A percentile compares a stretch with the other conserved stretches of the same genome.
Evolutionary conservation across 805 yeast species (phyloP).

Genomic region (Monosporozyma unispora): DNA sequence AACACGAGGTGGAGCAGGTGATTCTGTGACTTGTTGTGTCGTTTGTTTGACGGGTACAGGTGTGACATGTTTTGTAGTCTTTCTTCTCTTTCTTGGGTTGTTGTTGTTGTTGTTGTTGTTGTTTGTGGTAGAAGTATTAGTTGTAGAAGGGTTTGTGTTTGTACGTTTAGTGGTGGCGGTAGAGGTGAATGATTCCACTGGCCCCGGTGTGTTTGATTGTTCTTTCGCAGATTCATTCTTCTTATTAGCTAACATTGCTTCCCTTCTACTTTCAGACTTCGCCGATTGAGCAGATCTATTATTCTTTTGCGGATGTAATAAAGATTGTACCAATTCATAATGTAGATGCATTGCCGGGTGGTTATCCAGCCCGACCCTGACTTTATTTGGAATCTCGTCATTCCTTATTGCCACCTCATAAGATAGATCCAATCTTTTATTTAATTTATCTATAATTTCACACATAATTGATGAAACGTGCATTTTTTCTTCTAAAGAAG

Average conservation of each 20-base stretch:
- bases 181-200: too few relatives aligned
- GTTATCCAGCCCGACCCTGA: conserved; percentile 69
- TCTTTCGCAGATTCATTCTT: conserved; percentile 10
- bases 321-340: conserved; percentile 28
- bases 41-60: not conserved
- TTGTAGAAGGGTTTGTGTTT: too few relatives aligned
- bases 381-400: conserved; percentile 68
- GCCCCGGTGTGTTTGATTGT: conserved; percentile 8
- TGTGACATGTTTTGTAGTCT: not conserved
- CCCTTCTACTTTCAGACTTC: conserved; percentile 79
- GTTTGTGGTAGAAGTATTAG: too few relatives aligned
- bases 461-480: conserved; percentile 90
- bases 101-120: not conserved
- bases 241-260: conserved; percentile 77
- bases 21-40: conserved; percentile 7
- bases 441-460: conserved; percentile 60
- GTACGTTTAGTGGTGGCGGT: not conserved
- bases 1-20: conserved; percentile 8
- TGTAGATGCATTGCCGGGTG: conserved; percentile 76
- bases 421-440: conserved; percentile 69
- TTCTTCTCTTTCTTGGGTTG: not conserved
- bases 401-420: conserved; percentile 62
- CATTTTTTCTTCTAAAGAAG: conserved; percentile 93
- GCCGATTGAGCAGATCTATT: conserved; percentile 58
- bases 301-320: conserved; percentile 5